A percentile compares a stretch with the other conserved stretches of the same genome.
These are phyloP conservation scores for Aureobasidium sp. DNA, from an alignment of 2,329 filamentous ascomycete species.

Conservation along the genomic window DNA sequence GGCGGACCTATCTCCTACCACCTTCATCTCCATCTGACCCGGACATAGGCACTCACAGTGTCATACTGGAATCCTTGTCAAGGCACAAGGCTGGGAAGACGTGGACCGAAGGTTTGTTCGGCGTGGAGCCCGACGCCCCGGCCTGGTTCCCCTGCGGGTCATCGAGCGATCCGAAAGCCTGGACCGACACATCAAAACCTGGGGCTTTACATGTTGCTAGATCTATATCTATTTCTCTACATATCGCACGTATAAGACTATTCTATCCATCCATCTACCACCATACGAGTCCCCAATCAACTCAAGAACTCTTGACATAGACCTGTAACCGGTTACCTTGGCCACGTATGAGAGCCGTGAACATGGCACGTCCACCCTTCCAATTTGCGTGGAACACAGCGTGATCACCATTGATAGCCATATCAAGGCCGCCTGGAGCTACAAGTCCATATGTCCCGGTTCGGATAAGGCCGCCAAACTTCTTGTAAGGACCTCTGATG, in stretches of 20 bases:
- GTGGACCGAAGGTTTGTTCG: neutral
- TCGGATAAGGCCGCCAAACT: constrained; percentile 24
- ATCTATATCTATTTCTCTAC: neutral
- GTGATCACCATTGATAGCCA: constrained; percentile 27
- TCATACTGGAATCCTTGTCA: neutral
- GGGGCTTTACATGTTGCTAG: too few species aligned
- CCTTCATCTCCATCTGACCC: neutral
- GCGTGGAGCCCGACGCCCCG: neutral
- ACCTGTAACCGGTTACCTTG: neutral
- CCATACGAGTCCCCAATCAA: too few species aligned
- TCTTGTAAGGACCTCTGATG: constrained; percentile 19
- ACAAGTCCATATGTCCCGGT: constrained; percentile 23
- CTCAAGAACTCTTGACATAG: neutral
- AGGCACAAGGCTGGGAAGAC: neutral
- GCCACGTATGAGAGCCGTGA: constrained; percentile 16
- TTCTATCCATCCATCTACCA: neutral
- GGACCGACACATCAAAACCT: neutral
- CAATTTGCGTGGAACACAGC: constrained; percentile 28
- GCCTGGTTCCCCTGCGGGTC: neutral
- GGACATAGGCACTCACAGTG: neutral
- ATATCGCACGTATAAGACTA: neutral
- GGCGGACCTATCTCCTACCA: neutral
- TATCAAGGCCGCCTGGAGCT: constrained; percentile 27
- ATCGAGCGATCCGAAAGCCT: neutral
- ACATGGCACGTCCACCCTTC: constrained; percentile 20